Evolutionary conservation across 1,284 basidiomycete species (phyloP).

Genomic region (Schizophyllum commune): DNA sequence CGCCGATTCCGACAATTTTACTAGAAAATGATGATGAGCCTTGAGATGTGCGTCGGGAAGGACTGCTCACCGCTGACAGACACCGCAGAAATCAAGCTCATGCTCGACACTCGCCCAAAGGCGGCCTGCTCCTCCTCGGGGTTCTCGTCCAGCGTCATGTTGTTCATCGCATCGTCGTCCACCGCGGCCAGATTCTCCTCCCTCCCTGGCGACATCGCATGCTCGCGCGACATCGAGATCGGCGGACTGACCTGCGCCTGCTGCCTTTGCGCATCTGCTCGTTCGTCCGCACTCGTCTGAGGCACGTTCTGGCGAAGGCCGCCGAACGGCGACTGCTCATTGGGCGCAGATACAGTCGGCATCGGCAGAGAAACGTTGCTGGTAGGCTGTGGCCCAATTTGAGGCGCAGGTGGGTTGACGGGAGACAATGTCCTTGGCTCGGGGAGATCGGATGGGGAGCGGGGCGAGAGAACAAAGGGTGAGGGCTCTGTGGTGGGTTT

Average conservation of each 20-base stretch:
- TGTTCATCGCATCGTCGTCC: slow-evolving; percentile 21
- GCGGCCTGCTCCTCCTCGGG: slow-evolving; percentile 58
- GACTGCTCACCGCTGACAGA: slow-evolving; percentile 56
- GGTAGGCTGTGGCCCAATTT: background rate
- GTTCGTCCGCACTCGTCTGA: background rate
- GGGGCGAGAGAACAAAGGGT: background rate
- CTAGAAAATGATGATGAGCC: slow-evolving; percentile 58
- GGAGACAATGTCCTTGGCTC: background rate
- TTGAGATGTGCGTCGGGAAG: slow-evolving; percentile 19
- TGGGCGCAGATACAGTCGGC: background rate
- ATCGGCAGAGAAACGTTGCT: background rate
- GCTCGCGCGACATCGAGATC: background rate
- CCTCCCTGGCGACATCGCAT: background rate
- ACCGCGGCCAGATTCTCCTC: slow-evolving; percentile 1
- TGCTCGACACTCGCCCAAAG: slow-evolving; percentile 83
- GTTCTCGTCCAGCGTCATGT: slow-evolving; percentile 20
- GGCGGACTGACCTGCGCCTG: background rate
- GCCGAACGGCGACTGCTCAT: background rate
- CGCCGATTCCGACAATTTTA: slow-evolving; percentile 21
- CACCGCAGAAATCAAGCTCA: slow-evolving; percentile 88
- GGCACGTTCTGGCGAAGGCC: background rate
- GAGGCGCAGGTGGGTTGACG: background rate
- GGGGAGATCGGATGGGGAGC: background rate
- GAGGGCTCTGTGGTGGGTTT: background rate
- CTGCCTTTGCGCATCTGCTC: background rate